A percentile compares a stretch with the other conserved stretches of the same genome.
Conservation (phyloP, 2,329 filamentous ascomycete genomes). For the Pseudopithomyces chartarum region DNA sequence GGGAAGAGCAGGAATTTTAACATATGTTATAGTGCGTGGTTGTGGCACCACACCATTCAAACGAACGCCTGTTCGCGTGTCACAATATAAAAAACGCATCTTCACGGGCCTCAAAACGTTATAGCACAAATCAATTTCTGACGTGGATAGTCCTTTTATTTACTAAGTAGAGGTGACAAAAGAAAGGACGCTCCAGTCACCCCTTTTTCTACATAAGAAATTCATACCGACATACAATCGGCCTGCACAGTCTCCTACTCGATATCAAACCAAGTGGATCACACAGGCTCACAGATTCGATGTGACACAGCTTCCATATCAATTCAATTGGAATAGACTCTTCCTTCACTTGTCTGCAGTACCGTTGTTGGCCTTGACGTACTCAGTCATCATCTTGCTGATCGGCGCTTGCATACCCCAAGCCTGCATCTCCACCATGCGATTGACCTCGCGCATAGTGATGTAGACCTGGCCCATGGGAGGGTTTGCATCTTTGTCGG, state of each 20-base stretch:
- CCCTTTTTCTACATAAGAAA: background rate
- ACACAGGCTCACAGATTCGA: background rate
- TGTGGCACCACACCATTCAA: too few species aligned
- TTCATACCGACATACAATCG: background rate
- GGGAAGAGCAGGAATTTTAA: too few species aligned
- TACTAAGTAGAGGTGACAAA: too few species aligned
- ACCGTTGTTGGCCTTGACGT: conserved; percentile 30
- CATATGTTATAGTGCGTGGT: too few species aligned
- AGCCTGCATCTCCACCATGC: conserved; percentile 31
- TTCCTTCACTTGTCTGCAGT: background rate
- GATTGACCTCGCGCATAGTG: conserved; percentile 41
- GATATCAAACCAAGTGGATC: background rate
- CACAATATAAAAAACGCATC: too few species aligned
- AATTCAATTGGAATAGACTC: background rate
- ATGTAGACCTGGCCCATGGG: conserved; percentile 36
- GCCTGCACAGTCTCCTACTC: background rate
- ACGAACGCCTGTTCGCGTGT: too few species aligned
- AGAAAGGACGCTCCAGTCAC: too few species aligned
- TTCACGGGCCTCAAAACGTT: too few species aligned
- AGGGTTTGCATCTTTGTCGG: conserved; percentile 18
- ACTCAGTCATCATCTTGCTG: conserved; percentile 42
- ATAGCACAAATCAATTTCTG: too few species aligned
- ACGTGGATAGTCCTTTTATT: too few species aligned
- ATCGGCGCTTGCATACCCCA: conserved; percentile 40
- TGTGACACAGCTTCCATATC: background rate